Percentiles rank a stretch among this genome's conserved stretches.
These are phyloP conservation scores for Penicillium herquei DNA, from an alignment of 495 filamentous ascomycete species.

Conservation along the genomic window DNA sequence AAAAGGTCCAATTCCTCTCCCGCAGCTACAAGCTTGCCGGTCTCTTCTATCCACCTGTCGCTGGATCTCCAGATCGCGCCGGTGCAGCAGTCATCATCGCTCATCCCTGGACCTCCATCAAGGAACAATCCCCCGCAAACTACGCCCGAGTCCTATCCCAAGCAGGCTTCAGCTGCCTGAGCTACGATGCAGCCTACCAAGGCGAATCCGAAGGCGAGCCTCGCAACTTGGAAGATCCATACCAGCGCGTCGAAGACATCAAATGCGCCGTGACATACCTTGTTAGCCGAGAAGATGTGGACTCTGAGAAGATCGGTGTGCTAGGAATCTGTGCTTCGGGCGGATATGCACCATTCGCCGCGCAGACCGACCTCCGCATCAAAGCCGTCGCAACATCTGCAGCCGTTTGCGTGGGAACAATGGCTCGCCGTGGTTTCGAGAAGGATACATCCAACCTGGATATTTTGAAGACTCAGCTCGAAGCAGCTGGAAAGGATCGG, in stretches of 20 bases:
- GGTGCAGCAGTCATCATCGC: neutral
- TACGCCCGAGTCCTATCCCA: neutral
- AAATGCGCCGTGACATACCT: neutral
- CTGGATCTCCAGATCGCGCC: no score
- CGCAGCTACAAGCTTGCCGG: no score
- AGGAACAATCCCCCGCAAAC: neutral
- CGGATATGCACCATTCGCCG: neutral
- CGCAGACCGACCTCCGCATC: neutral
- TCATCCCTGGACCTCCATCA: neutral
- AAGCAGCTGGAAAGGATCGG: neutral
- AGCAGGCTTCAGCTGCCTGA: neutral
- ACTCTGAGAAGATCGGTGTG: neutral
- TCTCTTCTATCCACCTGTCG: no score
- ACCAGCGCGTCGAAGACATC: neutral
- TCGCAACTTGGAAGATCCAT: neutral
- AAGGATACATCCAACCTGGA: neutral
- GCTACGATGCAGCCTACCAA: slow-evolving; percentile 1
- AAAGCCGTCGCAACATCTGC: neutral
- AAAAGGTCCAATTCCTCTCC: no score
- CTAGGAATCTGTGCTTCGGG: slow-evolving; percentile 1
- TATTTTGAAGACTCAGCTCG: neutral
- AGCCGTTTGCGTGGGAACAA: neutral
- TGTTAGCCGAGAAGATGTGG: neutral
- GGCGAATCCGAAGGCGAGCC: neutral
- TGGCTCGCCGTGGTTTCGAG: neutral